Percentiles rank a stretch among this genome's conserved stretches.
phyloP scores from a whole-genome alignment of 176 grass and related monocot species.

The Echinochloa phyllopogon region DNA sequence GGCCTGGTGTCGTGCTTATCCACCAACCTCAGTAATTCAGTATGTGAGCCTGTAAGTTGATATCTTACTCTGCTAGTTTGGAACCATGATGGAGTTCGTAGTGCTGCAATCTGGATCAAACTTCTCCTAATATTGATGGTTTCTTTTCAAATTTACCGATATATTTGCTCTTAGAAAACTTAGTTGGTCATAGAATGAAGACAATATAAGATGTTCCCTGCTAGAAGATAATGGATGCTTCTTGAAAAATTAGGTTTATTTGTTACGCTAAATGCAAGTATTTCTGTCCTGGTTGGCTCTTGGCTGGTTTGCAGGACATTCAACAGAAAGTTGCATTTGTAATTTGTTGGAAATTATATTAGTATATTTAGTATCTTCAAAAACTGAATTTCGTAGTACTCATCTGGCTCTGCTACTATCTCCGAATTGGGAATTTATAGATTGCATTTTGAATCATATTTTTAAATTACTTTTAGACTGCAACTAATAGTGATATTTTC shows the following conservation, averaged over 20 bases:
- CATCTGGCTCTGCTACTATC: not conserved
- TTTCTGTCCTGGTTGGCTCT: not conserved
- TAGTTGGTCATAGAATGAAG: not conserved
- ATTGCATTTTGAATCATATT: not conserved
- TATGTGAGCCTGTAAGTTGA: not conserved
- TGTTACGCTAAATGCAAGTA: not conserved
- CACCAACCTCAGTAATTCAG: too few species aligned
- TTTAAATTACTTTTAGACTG: not conserved
- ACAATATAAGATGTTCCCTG: not conserved
- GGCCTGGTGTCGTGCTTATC: too few species aligned
- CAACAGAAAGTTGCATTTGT: not conserved
- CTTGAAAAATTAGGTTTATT: not conserved
- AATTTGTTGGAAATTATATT: not conserved
- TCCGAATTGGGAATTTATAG: not conserved
- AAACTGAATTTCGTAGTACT: not conserved
- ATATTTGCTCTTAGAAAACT: not conserved
- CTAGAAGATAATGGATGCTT: not conserved
- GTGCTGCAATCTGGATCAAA: not conserved
- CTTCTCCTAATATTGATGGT: not conserved
- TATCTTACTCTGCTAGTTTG: not conserved
- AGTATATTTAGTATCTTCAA: not conserved
- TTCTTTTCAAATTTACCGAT: not conserved
- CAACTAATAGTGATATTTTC: constrained; percentile 7
- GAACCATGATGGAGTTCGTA: not conserved
- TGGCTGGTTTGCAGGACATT: not conserved